A percentile compares a stretch with the other conserved stretches of the same genome.
Evolutionary conservation across 257 asterid species (phyloP).

Genomic region (Solanum sitiens): DNA sequence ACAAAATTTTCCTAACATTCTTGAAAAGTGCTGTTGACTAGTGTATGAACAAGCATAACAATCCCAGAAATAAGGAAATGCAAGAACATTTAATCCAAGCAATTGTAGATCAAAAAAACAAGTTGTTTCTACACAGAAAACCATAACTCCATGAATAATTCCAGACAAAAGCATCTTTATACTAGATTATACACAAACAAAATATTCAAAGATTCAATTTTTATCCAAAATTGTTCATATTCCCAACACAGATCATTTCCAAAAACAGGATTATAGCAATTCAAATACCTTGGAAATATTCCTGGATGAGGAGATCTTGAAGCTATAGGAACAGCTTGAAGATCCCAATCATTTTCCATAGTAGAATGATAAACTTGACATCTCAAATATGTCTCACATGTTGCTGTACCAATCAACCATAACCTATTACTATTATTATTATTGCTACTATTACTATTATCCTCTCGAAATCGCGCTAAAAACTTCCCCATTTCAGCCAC

Average conservation of each 20-base stretch:
- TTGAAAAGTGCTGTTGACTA: not conserved
- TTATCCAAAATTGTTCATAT: not conserved
- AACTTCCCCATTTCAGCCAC: slow-evolving; percentile 61
- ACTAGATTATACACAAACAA: not conserved
- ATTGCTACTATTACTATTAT: not conserved
- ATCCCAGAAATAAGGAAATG: not conserved
- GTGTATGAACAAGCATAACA: not conserved
- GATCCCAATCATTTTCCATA: slow-evolving; percentile 94
- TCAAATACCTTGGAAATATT: slow-evolving; percentile 58
- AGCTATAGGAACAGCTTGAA: slow-evolving; percentile 85
- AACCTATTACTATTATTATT: slow-evolving; percentile 9
- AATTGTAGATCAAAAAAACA: not conserved
- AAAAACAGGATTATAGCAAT: not conserved
- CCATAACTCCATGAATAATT: not conserved
- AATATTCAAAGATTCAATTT: slow-evolving; percentile 1
- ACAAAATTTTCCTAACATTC: not conserved
- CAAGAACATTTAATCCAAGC: not conserved
- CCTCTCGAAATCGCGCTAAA: slow-evolving; percentile 28
- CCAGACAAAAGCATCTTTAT: not conserved
- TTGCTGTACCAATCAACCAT: slow-evolving; percentile 93
- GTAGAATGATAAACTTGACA: slow-evolving; percentile 93
- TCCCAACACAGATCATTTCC: not conserved
- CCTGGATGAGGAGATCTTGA: slow-evolving; percentile 69
- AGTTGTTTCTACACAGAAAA: not conserved
- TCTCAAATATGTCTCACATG: slow-evolving; percentile 90